Evolutionary conservation across 495 filamentous ascomycete genomes (phyloP), one percentile per base, ranked within the genome.

Genomic region (Astrocystis sublimbata): DNA sequence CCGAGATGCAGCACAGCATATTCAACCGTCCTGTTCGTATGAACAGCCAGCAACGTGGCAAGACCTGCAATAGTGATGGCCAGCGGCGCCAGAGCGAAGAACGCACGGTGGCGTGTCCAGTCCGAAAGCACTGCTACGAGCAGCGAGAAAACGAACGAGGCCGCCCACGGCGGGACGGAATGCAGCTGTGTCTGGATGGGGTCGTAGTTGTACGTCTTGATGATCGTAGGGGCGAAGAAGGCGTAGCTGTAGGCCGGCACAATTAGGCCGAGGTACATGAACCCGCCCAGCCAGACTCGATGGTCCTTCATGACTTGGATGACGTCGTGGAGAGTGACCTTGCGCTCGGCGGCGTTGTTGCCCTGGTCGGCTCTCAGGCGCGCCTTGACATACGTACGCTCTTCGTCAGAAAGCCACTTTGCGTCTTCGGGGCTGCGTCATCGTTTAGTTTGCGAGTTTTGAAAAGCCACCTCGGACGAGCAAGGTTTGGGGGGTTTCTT

Each of bases 201-300:
- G 55, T 72, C 68, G 72, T 88, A 92, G 33, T 84, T 78, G 67
- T 88, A 91, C 13, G 79, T 83, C 62, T 78, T 70, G 65, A 96
- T 85, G 71, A 96, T 93, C 7, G 87, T 84, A 0, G 91, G 90
- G 0, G 89, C 83, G 73, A 96, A 96, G 79, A 79, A 81, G 49
- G 70, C 81, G 69, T 79, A 81, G 73, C 85, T 82, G 67, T 97
- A 97, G 33, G 90, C 92, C 0, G 94, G 90, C 2, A 96, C 92
- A 62, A 97, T 89, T 31, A 97, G 77, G 6, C 89, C 90, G 42
- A 92, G 91, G 74, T 96, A 96, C 91, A 96, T 93, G 68, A 97
- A 83, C 2, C 88, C 92, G 58, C 89, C 93, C 35, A 96, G 73
- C 57, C 68, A 71, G 38, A 85, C 77, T 73, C 85, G 78, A 82